Conservation (phyloP, 2,329 filamentous ascomycete species). For the Colletotrichum magnum region DNA sequence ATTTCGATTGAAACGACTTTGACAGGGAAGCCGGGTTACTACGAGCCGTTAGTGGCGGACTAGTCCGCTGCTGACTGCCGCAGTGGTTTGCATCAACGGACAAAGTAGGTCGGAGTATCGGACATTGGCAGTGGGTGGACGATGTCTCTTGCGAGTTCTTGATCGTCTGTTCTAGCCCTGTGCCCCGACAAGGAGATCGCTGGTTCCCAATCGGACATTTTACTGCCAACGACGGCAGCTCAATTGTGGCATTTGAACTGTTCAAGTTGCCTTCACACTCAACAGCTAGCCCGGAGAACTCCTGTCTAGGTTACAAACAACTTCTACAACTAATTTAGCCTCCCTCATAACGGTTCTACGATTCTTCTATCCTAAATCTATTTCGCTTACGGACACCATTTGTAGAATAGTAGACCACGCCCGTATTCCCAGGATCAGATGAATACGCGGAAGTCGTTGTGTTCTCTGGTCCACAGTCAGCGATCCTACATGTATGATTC, state of each 20-base stretch:
- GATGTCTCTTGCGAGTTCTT: not conserved
- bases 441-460: not conserved
- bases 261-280: too few species aligned
- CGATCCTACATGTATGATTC: not conserved
- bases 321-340: too few species aligned
- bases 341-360: too few species aligned
- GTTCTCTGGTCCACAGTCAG: not conserved
- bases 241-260: not conserved
- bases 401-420: too few species aligned
- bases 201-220: conserved; percentile 16
- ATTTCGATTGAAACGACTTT: conserved; percentile 30
- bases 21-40: not conserved
- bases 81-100: conserved; percentile 20
- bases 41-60: not conserved
- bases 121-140: conserved; percentile 7
- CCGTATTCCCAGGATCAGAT: not conserved
- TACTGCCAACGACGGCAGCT: conserved; percentile 1
- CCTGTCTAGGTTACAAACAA: too few species aligned
- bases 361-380: too few species aligned
- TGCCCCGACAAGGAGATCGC: not conserved
- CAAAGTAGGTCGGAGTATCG: conserved; percentile 17
- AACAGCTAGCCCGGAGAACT: not conserved
- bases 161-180: not conserved
- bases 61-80: not conserved
- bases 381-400: too few species aligned